phyloP scores from a whole-genome alignment of 495 filamentous ascomycete species.

The Aspergillus ostianus region DNA sequence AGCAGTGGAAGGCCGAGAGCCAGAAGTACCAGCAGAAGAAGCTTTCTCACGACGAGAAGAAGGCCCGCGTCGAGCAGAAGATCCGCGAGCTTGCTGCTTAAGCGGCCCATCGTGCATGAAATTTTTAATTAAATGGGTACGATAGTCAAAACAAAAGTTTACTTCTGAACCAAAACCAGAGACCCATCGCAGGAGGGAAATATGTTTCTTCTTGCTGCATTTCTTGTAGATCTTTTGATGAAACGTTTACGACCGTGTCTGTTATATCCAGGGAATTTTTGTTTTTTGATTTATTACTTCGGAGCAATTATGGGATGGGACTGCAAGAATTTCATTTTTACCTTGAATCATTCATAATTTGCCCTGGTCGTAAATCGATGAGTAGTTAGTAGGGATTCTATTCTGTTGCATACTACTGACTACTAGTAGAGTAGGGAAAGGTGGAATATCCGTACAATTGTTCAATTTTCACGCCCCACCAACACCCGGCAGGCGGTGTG shows the following conservation, averaged over 20 bases:
- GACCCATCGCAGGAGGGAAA: conserved; percentile 12
- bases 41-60: conserved; percentile 76
- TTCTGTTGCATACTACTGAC: too few species aligned
- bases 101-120: conserved; percentile 27
- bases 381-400: too few species aligned
- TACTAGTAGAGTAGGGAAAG: too few species aligned
- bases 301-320: conserved; percentile 19
- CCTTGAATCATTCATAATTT: conserved; percentile 1
- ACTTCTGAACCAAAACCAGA: conserved; percentile 16
- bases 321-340: conserved; percentile 12
- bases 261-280: conserved; percentile 14
- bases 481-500: neutral
- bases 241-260: conserved; percentile 18
- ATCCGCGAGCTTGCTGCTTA: conserved; percentile 64
- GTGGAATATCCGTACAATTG: too few species aligned
- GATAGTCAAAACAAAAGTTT: conserved; percentile 30
- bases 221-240: conserved; percentile 18
- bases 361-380: conserved; percentile 6
- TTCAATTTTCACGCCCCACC: neutral
- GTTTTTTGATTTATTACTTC: conserved; percentile 6
- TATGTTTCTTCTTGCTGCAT: conserved; percentile 16
- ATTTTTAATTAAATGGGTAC: conserved; percentile 21
- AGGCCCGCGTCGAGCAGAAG: conserved; percentile 78
- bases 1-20: conserved; percentile 93
- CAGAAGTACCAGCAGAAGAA: conserved; percentile 78